Percentiles rank a stretch among this genome's conserved stretches.
These are phyloP conservation scores for Talaromyces sp. DNA, from an alignment of 2,329 filamentous ascomycete species.

Conservation along the genomic window DNA sequence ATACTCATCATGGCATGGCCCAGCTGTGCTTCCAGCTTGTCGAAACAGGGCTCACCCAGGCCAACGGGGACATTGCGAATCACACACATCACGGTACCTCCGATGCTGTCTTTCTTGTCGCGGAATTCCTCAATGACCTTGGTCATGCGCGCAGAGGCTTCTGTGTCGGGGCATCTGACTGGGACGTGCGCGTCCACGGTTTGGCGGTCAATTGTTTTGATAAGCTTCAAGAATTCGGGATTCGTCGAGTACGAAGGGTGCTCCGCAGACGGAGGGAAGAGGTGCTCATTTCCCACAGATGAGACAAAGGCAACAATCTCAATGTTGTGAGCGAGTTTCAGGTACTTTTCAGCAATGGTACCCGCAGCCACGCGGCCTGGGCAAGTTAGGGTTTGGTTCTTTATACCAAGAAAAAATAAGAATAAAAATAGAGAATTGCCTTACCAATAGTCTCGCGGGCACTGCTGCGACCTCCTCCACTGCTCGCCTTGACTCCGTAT, in stretches of 20 bases:
- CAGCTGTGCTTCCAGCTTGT: slow-evolving; percentile 88
- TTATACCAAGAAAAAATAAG: not conserved
- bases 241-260: slow-evolving; percentile 67
- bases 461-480: slow-evolving; percentile 81
- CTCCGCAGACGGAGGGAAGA: slow-evolving; percentile 66
- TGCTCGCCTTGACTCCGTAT: slow-evolving; percentile 89
- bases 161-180: slow-evolving; percentile 74
- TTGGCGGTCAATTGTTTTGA: slow-evolving; percentile 65
- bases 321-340: slow-evolving; percentile 71
- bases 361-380: slow-evolving; percentile 77
- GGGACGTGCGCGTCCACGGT: slow-evolving; percentile 80
- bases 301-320: slow-evolving; percentile 90
- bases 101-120: slow-evolving; percentile 80
- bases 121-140: slow-evolving; percentile 70
- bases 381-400: not conserved
- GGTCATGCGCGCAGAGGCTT: slow-evolving; percentile 66
- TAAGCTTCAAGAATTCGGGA: slow-evolving; percentile 70
- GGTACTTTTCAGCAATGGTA: slow-evolving; percentile 89
- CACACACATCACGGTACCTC: slow-evolving; percentile 90
- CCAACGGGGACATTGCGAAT: slow-evolving; percentile 80
- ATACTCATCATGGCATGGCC: slow-evolving; percentile 94
- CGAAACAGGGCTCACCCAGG: slow-evolving; percentile 88
- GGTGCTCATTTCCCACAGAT: slow-evolving; percentile 72
- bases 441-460: slow-evolving; percentile 90
- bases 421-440: not conserved